Conservation (phyloP, 2,329 filamentous ascomycete species). For the Fusarium haematococcum region DNA sequence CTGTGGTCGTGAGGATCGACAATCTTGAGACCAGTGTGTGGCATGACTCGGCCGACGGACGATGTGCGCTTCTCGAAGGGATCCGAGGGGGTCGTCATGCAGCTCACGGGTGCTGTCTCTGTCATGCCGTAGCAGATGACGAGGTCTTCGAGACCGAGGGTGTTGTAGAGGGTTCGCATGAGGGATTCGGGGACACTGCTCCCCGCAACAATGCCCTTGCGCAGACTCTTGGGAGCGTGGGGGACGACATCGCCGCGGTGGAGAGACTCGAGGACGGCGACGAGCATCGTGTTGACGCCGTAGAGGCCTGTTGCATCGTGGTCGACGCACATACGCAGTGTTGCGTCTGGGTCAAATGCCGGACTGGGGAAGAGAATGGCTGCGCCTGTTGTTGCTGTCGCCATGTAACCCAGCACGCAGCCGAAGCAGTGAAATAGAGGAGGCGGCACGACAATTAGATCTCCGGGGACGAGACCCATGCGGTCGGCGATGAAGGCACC, state of each 20-base stretch:
- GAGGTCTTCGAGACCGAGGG: constrained; percentile 81
- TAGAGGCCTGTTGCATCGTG: constrained; percentile 76
- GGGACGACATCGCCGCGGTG: constrained; percentile 52
- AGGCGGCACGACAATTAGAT: constrained; percentile 86
- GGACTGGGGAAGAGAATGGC: constrained; percentile 88
- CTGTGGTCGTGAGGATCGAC: constrained; percentile 75
- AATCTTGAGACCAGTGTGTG: constrained; percentile 82
- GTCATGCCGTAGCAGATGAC: constrained; percentile 99
- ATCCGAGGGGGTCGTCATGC: constrained; percentile 86
- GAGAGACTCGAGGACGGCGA: constrained; percentile 85
- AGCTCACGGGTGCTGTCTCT: constrained; percentile 82
- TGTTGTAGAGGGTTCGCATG: constrained; percentile 80
- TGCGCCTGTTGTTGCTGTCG: constrained; percentile 83
- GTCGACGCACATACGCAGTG: constrained; percentile 68
- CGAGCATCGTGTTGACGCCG: constrained; percentile 95
- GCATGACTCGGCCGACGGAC: constrained; percentile 83
- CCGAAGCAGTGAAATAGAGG: constrained; percentile 94
- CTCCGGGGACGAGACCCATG: constrained; percentile 81
- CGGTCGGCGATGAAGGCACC: constrained; percentile 84
- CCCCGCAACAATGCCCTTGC: constrained; percentile 93
- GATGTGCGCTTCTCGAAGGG: constrained; percentile 78
- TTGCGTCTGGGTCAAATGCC: constrained; percentile 83
- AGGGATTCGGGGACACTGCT: constrained; percentile 85
- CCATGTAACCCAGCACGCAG: constrained; percentile 93
- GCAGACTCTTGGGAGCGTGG: constrained; percentile 58